phyloP scores from a whole-genome alignment of 495 filamentous ascomycete species.

The Immersiella caudata region DNA sequence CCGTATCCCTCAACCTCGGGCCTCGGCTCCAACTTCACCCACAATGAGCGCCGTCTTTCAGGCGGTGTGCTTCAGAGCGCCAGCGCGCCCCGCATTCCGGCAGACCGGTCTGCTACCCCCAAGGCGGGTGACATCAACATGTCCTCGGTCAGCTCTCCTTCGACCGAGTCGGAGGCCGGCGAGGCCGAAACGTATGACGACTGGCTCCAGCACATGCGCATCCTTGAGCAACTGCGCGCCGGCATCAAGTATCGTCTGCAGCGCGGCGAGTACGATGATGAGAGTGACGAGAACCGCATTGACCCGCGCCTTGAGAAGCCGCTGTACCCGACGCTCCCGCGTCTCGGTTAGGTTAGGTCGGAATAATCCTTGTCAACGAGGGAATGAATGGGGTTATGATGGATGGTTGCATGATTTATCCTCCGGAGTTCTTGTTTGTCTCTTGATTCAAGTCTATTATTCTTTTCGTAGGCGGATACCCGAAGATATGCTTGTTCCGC shows the following conservation, averaged over 20 bases:
- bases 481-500: background rate
- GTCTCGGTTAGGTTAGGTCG: slow-evolving; percentile 15
- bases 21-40: slow-evolving; percentile 78
- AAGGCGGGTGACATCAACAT: slow-evolving; percentile 46
- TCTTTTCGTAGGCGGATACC: background rate
- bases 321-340: slow-evolving; percentile 28
- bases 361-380: background rate
- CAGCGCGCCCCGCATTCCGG: slow-evolving; percentile 48
- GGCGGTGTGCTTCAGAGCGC: slow-evolving; percentile 84
- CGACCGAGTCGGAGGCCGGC: slow-evolving; percentile 49
- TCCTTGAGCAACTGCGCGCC: slow-evolving; percentile 73
- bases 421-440: background rate
- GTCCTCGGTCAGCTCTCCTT: slow-evolving; percentile 46
- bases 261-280: slow-evolving; percentile 61
- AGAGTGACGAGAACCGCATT: slow-evolving; percentile 33
- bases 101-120: slow-evolving; percentile 57
- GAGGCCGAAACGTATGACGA: slow-evolving; percentile 61
- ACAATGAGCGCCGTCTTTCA: slow-evolving; percentile 78
- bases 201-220: slow-evolving; percentile 83
- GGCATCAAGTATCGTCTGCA: slow-evolving; percentile 68
- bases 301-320: slow-evolving; percentile 29
- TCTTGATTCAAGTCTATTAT: background rate
- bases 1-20: slow-evolving; percentile 74
- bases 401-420: background rate
- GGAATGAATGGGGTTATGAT: background rate